These are phyloP conservation scores for Sporisorium exsertum DNA, from an alignment of 1,284 basidiomycete species.

Conservation along the genomic window DNA sequence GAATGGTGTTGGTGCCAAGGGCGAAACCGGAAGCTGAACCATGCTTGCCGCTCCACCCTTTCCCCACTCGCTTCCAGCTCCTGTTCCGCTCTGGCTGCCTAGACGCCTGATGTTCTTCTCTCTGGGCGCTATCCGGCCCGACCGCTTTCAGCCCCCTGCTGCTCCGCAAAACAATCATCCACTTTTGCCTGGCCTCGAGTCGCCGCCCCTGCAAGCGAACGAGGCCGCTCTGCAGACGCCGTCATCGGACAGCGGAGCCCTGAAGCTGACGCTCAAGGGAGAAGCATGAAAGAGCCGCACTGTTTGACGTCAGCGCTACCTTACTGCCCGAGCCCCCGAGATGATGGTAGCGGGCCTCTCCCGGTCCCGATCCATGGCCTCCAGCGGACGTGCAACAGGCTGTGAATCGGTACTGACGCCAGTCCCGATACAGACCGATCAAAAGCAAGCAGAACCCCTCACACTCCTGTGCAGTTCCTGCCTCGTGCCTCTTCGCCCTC, in stretches of 20 bases:
- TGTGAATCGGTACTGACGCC: background rate
- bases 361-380: constrained; percentile 14
- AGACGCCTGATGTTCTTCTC: background rate
- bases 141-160: constrained; percentile 7
- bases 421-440: constrained; percentile 24
- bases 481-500: background rate
- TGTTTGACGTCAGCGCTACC: constrained; percentile 16
- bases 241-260: constrained; percentile 14
- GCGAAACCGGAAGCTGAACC: constrained; percentile 24
- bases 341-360: constrained; percentile 17
- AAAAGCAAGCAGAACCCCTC: constrained; percentile 8
- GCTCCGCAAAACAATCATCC: constrained; percentile 24
- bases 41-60: background rate
- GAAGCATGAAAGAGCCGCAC: constrained; percentile 3
- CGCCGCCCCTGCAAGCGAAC: constrained; percentile 6
- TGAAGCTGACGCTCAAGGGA: constrained; percentile 27
- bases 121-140: background rate
- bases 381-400: background rate
- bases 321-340: background rate
- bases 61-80: background rate
- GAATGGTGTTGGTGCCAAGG: constrained; percentile 29
- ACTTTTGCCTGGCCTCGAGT: background rate
- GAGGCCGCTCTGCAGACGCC: constrained; percentile 29
- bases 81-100: background rate
- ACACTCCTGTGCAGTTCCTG: background rate